Evolutionary conservation across 176 grass and related monocot genomes (phyloP).

Genomic region (Areca catechu): DNA sequence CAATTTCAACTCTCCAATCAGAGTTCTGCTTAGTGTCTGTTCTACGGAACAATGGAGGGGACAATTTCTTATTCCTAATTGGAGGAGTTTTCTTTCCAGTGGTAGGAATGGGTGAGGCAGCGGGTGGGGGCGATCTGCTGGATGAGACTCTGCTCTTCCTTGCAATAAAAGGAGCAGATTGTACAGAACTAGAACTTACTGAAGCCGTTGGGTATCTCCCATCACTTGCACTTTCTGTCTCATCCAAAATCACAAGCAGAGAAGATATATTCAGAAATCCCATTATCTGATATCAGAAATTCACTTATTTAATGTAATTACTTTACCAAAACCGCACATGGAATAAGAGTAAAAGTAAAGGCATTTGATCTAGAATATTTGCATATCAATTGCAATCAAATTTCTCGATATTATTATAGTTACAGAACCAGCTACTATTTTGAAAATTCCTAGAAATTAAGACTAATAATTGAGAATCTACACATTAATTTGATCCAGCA

Average conservation of each 20-base stretch:
- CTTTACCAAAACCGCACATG: too few species aligned
- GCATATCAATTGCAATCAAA: too few species aligned
- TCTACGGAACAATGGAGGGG: constrained; percentile 26
- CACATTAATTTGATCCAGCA: too few species aligned
- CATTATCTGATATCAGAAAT: too few species aligned
- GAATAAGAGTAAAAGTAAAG: too few species aligned
- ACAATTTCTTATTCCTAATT: constrained; percentile 64
- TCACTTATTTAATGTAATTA: too few species aligned
- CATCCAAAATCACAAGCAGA: constrained; percentile 25
- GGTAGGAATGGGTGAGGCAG: constrained; percentile 46
- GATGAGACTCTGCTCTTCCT: constrained; percentile 38
- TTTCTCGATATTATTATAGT: too few species aligned
- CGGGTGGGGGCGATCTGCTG: constrained; percentile 50
- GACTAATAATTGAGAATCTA: too few species aligned
- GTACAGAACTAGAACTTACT: constrained; percentile 27
- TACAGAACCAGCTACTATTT: too few species aligned
- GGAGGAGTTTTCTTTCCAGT: constrained; percentile 29
- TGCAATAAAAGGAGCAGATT: constrained; percentile 22
- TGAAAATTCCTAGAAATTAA: too few species aligned
- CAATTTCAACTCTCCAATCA: constrained; percentile 35
- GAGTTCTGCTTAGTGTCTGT: constrained; percentile 18
- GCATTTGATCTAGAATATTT: too few species aligned
- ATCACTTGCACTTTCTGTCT: constrained; percentile 49
- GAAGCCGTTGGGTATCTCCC: constrained; percentile 29
- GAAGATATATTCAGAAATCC: constrained; percentile 13